A percentile compares a stretch with the other conserved stretches of the same genome.
Evolutionary conservation across 129 eudicot genomes (phyloP).

Genomic region (Smallanthus sonchifolius): DNA sequence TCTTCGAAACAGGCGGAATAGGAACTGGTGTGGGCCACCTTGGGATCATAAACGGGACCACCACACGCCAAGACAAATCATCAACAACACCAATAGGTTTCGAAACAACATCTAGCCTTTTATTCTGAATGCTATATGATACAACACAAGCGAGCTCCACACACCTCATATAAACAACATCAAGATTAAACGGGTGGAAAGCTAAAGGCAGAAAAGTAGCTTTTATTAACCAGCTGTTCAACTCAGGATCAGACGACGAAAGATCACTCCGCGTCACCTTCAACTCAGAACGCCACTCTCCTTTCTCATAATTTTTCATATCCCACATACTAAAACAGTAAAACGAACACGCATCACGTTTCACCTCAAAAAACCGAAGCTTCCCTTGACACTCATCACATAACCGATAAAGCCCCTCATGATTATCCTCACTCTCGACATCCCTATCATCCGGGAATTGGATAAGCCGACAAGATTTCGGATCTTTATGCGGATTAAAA

Average conservation of each 20-base stretch:
- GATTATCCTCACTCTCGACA: conserved; percentile 23
- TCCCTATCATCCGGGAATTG: conserved; percentile 36
- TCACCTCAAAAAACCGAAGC: conserved; percentile 40
- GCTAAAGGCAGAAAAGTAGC: conserved; percentile 43
- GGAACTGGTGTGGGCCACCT: conserved; percentile 57
- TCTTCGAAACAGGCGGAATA: conserved; percentile 23
- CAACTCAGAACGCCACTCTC: conserved; percentile 41
- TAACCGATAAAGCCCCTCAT: conserved; percentile 44
- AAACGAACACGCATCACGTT: conserved; percentile 18
- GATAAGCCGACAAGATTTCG: conserved; percentile 27
- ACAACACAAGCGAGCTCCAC: conserved; percentile 47
- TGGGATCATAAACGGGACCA: conserved; percentile 51
- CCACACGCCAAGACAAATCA: conserved; percentile 55
- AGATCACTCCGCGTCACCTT: conserved; percentile 47
- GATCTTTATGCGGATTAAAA: conserved; percentile 38
- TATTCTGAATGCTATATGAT: conserved; percentile 29
- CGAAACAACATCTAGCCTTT: conserved; percentile 38
- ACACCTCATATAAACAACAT: conserved; percentile 44
- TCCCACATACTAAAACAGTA: conserved; percentile 52
- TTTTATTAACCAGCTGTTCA: conserved; percentile 18
- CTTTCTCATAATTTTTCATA: conserved; percentile 39
- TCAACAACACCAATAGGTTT: conserved; percentile 37
- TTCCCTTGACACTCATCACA: conserved; percentile 41
- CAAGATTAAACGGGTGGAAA: conserved; percentile 41
- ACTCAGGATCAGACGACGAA: conserved; percentile 31